Base-by-base conservation (phyloP, 73 alveolate genomes). In the Paramecium biaurelia region DNA sequence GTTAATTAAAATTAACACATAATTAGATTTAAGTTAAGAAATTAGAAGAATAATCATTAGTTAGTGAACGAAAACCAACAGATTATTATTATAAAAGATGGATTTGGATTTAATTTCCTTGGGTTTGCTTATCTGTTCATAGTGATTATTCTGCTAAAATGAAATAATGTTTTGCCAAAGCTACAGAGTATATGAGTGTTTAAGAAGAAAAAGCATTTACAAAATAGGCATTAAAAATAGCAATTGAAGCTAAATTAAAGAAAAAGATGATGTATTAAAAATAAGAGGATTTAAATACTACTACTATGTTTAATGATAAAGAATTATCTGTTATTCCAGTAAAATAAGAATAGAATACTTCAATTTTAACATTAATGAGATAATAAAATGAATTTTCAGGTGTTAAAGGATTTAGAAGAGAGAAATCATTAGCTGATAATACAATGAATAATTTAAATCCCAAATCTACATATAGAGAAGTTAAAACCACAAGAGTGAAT, bases 31-130 rank as follows among this genome's bases (percentile, higher is more conserved):
- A 79, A 34, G 24, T 41, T 20, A 42, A 30, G 20, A 41, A 79
- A 45, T 47, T 41, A 24, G 45, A 79, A 23, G 76, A 79, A 10
- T 38, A 79, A 42, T 79, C 74, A 42, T 32, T 43, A 42, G 90
- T 45, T 42, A 85, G 70, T 79, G 97, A 82, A 70, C 74, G 87
- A 26, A 58, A 45, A 14, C 90, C 93, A 43, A 94, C 94, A 7
- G 92, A 92, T 87, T 94, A 94, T 59, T 94, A 94, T 92, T 95
- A 95, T 58, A 92, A 93, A 72, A 95, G 97, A 95, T 95, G 97
- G 97, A 92, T 95, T 24, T 95, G 97, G 97, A 94, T 95, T 18
- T 53, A 95, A 63, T 95, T 93, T 84, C 97, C 97, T 5, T 95
- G 97, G 97, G 95, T 84, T 38, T 92, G 89, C 37, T 70, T 85